Evolutionary conservation across 1,284 basidiomycete species (phyloP).

Genomic region (Ceraceosorus bombacis): DNA sequence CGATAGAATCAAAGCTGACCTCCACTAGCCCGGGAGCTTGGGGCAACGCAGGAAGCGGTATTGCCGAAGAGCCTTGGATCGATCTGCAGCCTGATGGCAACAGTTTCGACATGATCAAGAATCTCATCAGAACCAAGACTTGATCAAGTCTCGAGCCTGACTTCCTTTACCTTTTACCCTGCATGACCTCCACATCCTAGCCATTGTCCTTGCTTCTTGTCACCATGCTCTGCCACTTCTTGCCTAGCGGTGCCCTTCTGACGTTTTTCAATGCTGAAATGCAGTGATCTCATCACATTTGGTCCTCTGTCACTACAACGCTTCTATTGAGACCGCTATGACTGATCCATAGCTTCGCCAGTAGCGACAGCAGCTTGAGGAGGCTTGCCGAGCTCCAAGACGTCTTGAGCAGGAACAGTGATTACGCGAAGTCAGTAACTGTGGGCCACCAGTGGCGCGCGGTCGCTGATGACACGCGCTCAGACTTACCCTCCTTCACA

Average conservation of each 20-base stretch:
- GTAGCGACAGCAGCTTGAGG: no score
- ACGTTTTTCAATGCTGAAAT: no score
- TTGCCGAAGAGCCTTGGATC: constrained; percentile 24
- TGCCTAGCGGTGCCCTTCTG: no score
- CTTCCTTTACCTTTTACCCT: no score
- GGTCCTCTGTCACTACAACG: no score
- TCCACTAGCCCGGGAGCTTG: constrained; percentile 26
- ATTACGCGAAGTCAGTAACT: constrained; percentile 1
- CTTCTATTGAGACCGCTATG: no score
- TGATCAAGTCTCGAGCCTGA: no score
- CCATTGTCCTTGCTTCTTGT: no score
- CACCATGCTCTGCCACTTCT: no score
- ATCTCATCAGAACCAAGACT: constrained; percentile 67
- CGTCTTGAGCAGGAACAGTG: constrained; percentile 14
- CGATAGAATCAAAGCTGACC: constrained; percentile 40
- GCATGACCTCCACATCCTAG: no score
- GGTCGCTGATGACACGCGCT: background rate
- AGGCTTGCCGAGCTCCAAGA: constrained; percentile 26
- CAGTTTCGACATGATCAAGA: constrained; percentile 83
- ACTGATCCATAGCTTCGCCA: no score
- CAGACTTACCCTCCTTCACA: constrained; percentile 57
- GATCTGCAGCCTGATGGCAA: constrained; percentile 89
- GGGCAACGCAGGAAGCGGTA: constrained; percentile 16
- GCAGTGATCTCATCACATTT: no score
- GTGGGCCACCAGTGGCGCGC: background rate